Evolutionary conservation across 1,139 yeast species (phyloP), one percentile per base, ranked within the genome.

Genomic region (Nakaseomyces sp.): DNA sequence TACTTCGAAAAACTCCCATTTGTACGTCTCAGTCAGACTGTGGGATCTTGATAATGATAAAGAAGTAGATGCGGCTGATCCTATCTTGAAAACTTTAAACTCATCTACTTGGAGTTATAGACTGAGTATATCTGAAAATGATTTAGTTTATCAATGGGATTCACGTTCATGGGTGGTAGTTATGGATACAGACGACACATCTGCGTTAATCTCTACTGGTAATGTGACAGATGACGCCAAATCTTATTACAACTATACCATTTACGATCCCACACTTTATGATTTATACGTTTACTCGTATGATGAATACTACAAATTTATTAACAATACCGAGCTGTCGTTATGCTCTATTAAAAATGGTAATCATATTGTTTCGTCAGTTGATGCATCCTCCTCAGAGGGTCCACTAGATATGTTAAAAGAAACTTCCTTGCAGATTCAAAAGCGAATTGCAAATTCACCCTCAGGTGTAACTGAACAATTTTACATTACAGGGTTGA

Each of bases 91-190:
- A 68, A 71, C 16, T 5, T n/a, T 35, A 22, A 15, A 12, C 7
- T 13, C 17, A n/a, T 2, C 38, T n/a, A 22, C 26, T n/a, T 35
- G 38, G 83, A 53, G 66, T 5, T 84, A 82, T 55, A 77, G 80
- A 58, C 64, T 88, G 29, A 91, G 88, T 2, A 74, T 79, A 2
- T 83, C 91, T 1, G 82, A 79, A 50, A 69, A 69, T 42, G 79
- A 76, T 50, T 70, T 83, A 48, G 76, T 78, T 1, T 84, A 77
- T 60, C 83, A 80, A 51, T 84, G 86, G 80, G 88, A 80, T 57
- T 70, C 71, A 40, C 65, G 76, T 16, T 65, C 79, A 25, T 73
- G 79, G 70, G 74, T 85, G 0, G 65, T 68, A 31, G 67, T 84
- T 13, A 76, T 86, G 3, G 96, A 87, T 58, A 68, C 88, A 0